phyloP scores from a whole-genome alignment of 768 basidiomycete genomes.

The Leucosporidium scottii region DNA sequence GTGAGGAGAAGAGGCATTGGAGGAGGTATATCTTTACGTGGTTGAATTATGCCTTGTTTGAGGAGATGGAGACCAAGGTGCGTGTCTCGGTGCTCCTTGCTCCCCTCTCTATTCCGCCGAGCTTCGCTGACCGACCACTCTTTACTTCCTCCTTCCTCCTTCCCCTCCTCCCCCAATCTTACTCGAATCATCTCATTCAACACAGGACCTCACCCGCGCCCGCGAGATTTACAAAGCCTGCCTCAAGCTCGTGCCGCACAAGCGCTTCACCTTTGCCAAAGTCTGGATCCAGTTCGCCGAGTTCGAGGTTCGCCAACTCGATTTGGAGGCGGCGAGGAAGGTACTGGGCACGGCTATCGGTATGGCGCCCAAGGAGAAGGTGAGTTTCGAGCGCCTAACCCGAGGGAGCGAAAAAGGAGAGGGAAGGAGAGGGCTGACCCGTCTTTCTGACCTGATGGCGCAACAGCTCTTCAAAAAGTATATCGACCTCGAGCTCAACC shows the following conservation, averaged over 20 bases:
- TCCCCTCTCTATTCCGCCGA: background rate
- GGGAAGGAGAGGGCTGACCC: background rate
- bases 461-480: slow-evolving; percentile 77
- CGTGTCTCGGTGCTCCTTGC: slow-evolving; percentile 23
- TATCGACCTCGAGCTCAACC: slow-evolving; percentile 86
- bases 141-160: too few species aligned
- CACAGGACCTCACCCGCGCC: slow-evolving; percentile 71
- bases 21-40: slow-evolving; percentile 46
- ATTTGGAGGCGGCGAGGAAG: slow-evolving; percentile 76
- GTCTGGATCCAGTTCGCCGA: slow-evolving; percentile 87
- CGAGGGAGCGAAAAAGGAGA: too few species aligned
- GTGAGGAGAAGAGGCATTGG: slow-evolving; percentile 77
- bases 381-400: background rate
- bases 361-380: slow-evolving; percentile 87
- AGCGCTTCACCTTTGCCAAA: slow-evolving; percentile 95
- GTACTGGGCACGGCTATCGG: slow-evolving; percentile 84
- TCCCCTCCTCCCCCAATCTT: too few species aligned
- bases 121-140: background rate
- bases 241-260: slow-evolving; percentile 82
- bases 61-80: slow-evolving; percentile 91
- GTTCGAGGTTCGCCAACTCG: slow-evolving; percentile 79
- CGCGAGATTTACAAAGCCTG: slow-evolving; percentile 90
- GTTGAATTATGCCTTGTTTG: slow-evolving; percentile 85
- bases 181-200: too few species aligned
- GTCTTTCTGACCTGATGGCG: too few species aligned